Evolutionary conservation across 768 basidiomycete genomes (phyloP), one percentile per base, ranked within the genome.

Genomic region (Imleria badia): DNA sequence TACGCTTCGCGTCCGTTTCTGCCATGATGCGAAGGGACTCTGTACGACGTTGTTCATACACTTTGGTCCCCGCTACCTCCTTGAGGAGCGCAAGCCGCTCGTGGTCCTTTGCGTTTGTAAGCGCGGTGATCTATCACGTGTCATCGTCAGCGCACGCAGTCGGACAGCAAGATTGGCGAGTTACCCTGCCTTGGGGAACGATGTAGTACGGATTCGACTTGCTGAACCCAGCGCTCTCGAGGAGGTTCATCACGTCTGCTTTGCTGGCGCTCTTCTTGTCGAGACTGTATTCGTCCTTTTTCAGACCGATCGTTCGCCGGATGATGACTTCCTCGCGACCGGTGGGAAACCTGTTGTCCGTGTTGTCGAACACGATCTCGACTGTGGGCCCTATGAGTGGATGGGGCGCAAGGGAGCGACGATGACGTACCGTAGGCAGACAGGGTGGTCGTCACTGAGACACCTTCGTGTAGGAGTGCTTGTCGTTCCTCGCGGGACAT

Each of bases 191-290:
- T 77, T 99, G 97, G 3, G 97, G 97, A 0, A 98, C 96, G 60
- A 99, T 99, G 65, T 98, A 99, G 70, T 98, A 99, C 0, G 97
- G 97, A 66, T 98, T 99, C n/a, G 89, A 89, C 67, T 93, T 91
- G 74, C 91, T 94, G 76, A 99, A 99, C 1, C 97, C 96, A 2
- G 97, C 97, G 66, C 88, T 91, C 70, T 98, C 97, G 43, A 99
- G 81, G 23, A 98, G 78, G 65, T 93, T 95, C 92, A 97, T 96
- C 19, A 99, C 92, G 65, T 99, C 97, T 4, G 94, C 96, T 71
- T 97, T 97, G 71, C 85, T 90, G 0, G 90, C 89, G 58, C 89
- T 93, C 76, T 98, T 98, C 76, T 89, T 89, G 73, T 99, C 96
- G 29, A 98, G 78, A 59, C 90, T 91, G 74, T 98, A 99, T 75